Percentiles rank a stretch among this genome's conserved stretches.
Evolutionary conservation across 2,329 filamentous ascomycete genomes (phyloP).

Genomic region (Keithomyces neogunnii): DNA sequence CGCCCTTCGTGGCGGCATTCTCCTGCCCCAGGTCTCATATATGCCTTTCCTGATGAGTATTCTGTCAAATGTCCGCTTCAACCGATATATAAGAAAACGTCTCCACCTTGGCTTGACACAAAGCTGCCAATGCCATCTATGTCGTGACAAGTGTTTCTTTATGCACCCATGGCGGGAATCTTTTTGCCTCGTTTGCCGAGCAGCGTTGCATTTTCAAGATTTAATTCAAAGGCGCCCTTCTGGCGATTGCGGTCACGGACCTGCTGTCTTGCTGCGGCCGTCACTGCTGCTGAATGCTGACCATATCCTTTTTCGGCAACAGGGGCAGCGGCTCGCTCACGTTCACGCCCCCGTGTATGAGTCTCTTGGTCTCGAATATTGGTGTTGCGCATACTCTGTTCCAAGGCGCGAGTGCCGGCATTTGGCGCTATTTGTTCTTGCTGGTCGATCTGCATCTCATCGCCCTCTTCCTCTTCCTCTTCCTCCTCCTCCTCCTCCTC

Average conservation of each 20-base stretch:
- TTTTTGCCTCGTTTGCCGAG: constrained; percentile 62
- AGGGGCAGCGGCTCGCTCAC: constrained; percentile 15
- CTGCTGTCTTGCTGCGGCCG: constrained; percentile 74
- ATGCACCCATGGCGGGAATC: constrained; percentile 35
- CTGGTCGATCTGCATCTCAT: constrained; percentile 56
- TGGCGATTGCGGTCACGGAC: constrained; percentile 59
- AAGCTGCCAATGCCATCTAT: not conserved
- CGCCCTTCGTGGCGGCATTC: constrained; percentile 7
- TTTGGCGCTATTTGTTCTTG: constrained; percentile 42
- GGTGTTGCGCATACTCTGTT: constrained; percentile 79
- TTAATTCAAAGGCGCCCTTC: constrained; percentile 85
- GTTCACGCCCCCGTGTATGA: constrained; percentile 23
- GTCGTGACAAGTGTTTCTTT: constrained; percentile 5
- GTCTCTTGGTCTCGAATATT: constrained; percentile 51
- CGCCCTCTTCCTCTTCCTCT: constrained; percentile 48
- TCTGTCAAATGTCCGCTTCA: not conserved
- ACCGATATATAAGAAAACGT: not conserved
- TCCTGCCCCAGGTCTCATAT: not conserved
- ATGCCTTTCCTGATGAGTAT: not conserved
- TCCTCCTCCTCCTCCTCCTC: constrained; percentile 52
- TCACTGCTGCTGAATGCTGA: constrained; percentile 77
- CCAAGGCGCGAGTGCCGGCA: constrained; percentile 56
- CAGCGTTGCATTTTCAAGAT: constrained; percentile 80
- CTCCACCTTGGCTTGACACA: not conserved
- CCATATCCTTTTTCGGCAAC: constrained; percentile 64